A percentile compares a stretch with the other conserved stretches of the same genome.
Conservation (phyloP, 192 early-diverging fungal genomes). For the Backusella parvicylindrica region DNA sequence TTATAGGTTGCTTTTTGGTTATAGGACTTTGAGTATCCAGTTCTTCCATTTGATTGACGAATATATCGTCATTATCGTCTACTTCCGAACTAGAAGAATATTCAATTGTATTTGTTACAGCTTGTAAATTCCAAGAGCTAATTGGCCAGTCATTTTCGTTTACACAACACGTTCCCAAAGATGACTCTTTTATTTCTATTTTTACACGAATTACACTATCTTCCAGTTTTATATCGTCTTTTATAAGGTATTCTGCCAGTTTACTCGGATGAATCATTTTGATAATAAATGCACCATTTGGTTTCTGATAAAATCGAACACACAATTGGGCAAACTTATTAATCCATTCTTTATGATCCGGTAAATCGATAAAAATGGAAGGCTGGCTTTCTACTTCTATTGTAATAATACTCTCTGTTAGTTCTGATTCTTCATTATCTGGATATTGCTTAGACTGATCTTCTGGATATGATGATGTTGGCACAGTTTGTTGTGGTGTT, state of each 20-base stretch:
- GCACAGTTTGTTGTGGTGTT: background rate
- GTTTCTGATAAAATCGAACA: background rate
- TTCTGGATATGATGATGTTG: background rate
- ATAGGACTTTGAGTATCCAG: background rate
- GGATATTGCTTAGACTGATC: background rate
- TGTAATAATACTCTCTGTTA: background rate
- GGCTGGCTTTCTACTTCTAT: background rate
- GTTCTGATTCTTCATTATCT: background rate
- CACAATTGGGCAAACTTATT: slow-evolving; percentile 5
- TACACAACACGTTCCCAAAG: background rate
- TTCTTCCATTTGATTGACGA: slow-evolving; percentile 5
- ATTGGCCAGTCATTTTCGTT: slow-evolving; percentile 11
- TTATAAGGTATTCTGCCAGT: background rate
- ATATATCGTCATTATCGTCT: slow-evolving; percentile 6
- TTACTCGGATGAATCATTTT: background rate
- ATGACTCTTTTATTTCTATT: background rate
- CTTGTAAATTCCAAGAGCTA: background rate
- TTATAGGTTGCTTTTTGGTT: background rate
- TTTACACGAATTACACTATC: background rate
- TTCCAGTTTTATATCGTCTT: background rate
- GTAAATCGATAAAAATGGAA: background rate
- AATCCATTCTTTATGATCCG: background rate
- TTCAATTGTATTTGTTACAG: background rate
- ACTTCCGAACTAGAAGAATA: background rate
- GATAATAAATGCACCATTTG: background rate